Base-by-base conservation (phyloP, 2,329 filamentous ascomycete genomes). In the Tolypocladium endophyticum region DNA sequence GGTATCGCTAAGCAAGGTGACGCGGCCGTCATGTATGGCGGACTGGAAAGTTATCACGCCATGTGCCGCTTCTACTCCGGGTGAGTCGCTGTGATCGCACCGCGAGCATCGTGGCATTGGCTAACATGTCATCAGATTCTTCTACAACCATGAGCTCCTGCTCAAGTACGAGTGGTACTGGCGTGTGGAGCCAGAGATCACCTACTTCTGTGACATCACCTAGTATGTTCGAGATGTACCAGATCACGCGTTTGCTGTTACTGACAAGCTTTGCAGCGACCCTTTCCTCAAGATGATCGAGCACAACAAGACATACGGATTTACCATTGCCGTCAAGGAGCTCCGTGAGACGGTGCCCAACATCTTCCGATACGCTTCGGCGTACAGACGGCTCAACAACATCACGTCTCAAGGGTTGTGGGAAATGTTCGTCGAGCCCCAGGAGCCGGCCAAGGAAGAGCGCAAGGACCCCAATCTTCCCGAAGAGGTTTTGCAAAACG, bases 51-150 rank as follows among this genome's bases (percentile, higher is more conserved):
- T 76, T 99, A 99, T 72, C 94, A 99, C 70, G 88, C 95, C 76
- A 99, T 99, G 94, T 99, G 94, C 73, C 86, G 94, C 67, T 99
- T 99, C 80, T 99, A 99, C 77, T 99, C 94, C 64, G 94, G 93
- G 88, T 94, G 79, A 69, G 86, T 76, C 55, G 11, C 4, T 33
- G 20, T 18, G 16, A 47, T 36, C 14, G 50, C 50, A 25, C 50
- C 9, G 12, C 50, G 20, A 53, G 30, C 5, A 16, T 11, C 50
- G 8, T 35, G 50, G 30, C 30, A 52, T 53, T 35, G 30, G 30
- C 71, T 72, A 65, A 73, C 62, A 11, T 11, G 2, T 20, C 45
- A 11, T 6, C 63, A 84, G 91, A 52, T 94, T 95, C 77, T 99
- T 99, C 77, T 99, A 94, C 81, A 96, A 97, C 74, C 94, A 99